These are phyloP conservation scores for Keqinozyma sinolaborantium DNA, from an alignment of 1,139 yeast genomes.

Conservation along the genomic window DNA sequence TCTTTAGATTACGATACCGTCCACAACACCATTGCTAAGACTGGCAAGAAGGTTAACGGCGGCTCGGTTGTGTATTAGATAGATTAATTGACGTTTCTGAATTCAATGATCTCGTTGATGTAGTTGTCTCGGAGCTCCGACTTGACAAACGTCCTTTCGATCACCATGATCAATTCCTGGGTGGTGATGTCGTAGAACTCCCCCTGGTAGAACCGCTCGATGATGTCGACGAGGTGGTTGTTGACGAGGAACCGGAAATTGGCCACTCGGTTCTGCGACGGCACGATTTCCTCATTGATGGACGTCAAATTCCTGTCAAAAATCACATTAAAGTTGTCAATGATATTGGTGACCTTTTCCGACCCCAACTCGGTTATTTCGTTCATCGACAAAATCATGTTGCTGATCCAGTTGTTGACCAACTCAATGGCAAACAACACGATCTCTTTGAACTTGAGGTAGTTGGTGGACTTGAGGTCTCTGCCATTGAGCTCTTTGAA, in stretches of 20 bases:
- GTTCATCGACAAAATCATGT: conserved; percentile 20
- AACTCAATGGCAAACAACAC: conserved; percentile 26
- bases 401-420: conserved; percentile 26
- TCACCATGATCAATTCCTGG: conserved; percentile 57
- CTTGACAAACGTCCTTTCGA: conserved; percentile 63
- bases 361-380: conserved; percentile 40
- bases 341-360: conserved; percentile 24
- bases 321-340: conserved; percentile 15
- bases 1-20: conserved; percentile 70
- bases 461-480: conserved; percentile 24
- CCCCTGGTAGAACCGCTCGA: conserved; percentile 69
- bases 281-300: conserved; percentile 16
- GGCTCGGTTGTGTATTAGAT: conserved; percentile 47
- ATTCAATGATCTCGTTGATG: conserved; percentile 53
- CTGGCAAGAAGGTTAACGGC: conserved; percentile 79
- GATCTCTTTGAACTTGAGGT: conserved; percentile 22
- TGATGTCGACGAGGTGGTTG: conserved; percentile 62
- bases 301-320: conserved; percentile 13
- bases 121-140: conserved; percentile 62
- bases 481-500: conserved; percentile 21
- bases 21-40: conserved; percentile 74
- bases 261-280: conserved; percentile 37
- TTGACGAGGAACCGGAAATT: conserved; percentile 47
- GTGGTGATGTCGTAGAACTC: conserved; percentile 70
- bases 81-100: conserved; percentile 14